Base-by-base conservation (phyloP, 2,329 filamentous ascomycete species). In the Aspergillus sp. region DNA sequence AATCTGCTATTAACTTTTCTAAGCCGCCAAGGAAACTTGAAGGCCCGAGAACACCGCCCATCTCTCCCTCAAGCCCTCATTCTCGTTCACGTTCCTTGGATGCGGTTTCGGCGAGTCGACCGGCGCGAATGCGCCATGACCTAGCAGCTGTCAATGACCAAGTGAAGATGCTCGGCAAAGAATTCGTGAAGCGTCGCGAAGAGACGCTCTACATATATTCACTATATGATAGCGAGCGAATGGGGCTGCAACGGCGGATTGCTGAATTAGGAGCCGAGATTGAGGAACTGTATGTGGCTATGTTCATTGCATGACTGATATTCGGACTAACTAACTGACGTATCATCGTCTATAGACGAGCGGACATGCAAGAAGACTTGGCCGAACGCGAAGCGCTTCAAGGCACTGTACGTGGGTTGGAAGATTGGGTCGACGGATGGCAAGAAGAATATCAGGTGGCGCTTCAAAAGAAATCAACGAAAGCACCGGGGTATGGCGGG, bases 181-280 rank as follows among this genome's bases (percentile, higher is more conserved):
- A 17, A 13, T 48, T 48, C 11, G 7, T 34, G 45, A 33, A 62
- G 54, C 66, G 64, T 61, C 77, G 59, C 46, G 47, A 54, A 30
- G 68, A 75, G 56, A 65, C 68, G 3, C 64, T 85, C 78, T 84
- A 87, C 63, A 86, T 89, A 57, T 85, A 88, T 66, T 79, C 79
- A 22, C 72, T 88, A 33, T 80, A 88, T 20, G 79, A 86, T 52
- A 80, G 80, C 42, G 81, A 84, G 59, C 80, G 83, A 57, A 82
- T 87, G 68, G 78, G 77, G 39, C 80, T 86, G 51, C 80, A 82
- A 42, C 77, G 84, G 61, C 82, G 82, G 52, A 84, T 89, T 57
- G 77, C 85, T 22, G 82, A 83, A 57, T 77, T 89, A 13, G 84
- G 89, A 65, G 79, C 79, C 39, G 81, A 84, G 44, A 77, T 89